These are phyloP conservation scores for Thuja plicata DNA, from an alignment of 83 land plant species.

Conservation along the genomic window DNA sequence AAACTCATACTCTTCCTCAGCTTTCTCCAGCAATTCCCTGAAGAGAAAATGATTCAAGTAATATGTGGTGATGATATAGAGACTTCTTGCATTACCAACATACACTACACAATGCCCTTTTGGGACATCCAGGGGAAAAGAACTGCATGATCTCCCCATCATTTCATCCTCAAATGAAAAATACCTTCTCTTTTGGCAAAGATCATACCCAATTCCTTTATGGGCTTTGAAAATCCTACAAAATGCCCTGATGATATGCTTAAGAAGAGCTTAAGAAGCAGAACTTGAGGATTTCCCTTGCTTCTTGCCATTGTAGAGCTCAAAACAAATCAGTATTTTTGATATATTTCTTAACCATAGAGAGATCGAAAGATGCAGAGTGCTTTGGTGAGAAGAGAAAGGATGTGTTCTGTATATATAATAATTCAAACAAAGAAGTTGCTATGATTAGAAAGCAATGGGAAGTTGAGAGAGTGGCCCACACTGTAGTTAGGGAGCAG, in stretches of 20 bases:
- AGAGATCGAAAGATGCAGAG: background rate
- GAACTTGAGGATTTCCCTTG: background rate
- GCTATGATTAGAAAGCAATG: no score
- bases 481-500: no score
- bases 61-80: background rate
- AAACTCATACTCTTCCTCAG: no score
- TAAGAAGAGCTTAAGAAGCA: no score
- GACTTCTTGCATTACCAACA: background rate
- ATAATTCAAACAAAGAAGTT: no score
- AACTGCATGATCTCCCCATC: no score
- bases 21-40: background rate
- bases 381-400: no score
- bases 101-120: background rate
- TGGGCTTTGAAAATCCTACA: background rate
- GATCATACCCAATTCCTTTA: background rate
- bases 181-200: background rate
- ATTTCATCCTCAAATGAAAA: background rate
- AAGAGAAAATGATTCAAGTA: constrained; percentile 4
- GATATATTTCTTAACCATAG: background rate
- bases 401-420: no score
- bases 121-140: background rate
- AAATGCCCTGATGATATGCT: background rate
- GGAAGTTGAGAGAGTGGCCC: no score
- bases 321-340: background rate
- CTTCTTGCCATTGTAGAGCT: background rate